phyloP scores from a whole-genome alignment of 345 rosid genomes.

The Eucalyptus cloeziana region DNA sequence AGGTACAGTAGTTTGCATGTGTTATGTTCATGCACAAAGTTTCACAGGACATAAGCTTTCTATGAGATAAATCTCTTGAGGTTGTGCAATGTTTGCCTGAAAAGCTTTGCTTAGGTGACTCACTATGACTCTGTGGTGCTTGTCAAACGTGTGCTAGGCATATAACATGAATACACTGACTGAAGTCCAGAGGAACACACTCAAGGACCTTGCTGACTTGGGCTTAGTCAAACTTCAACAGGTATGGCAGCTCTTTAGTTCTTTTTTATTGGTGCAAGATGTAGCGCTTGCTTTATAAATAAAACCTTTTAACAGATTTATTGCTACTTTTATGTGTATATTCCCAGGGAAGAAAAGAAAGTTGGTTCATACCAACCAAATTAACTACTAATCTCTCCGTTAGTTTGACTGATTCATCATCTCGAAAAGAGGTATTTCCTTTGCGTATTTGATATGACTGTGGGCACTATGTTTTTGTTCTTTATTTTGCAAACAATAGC shows the following conservation, averaged over 20 bases:
- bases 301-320: background rate
- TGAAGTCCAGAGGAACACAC: slow-evolving; percentile 50
- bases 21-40: background rate
- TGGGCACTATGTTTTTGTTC: background rate
- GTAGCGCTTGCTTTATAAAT: background rate
- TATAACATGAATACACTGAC: slow-evolving; percentile 75
- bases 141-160: slow-evolving; percentile 28
- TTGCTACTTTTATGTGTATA: background rate
- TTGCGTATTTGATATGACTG: background rate
- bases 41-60: background rate
- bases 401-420: slow-evolving; percentile 82
- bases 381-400: slow-evolving; percentile 82
- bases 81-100: background rate
- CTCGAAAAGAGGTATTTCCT: slow-evolving; percentile 61
- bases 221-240: slow-evolving; percentile 96
- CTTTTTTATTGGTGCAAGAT: background rate
- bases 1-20: slow-evolving; percentile 28
- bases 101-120: background rate
- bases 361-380: slow-evolving; percentile 96
- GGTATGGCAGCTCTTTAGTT: slow-evolving; percentile 16
- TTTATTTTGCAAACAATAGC: background rate
- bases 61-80: background rate
- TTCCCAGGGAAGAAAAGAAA: slow-evolving; percentile 80
- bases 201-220: slow-evolving; percentile 91
- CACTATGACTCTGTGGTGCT: background rate